Base-by-base conservation (phyloP, 164 flowering plant species). In the Piper longum region DNA sequence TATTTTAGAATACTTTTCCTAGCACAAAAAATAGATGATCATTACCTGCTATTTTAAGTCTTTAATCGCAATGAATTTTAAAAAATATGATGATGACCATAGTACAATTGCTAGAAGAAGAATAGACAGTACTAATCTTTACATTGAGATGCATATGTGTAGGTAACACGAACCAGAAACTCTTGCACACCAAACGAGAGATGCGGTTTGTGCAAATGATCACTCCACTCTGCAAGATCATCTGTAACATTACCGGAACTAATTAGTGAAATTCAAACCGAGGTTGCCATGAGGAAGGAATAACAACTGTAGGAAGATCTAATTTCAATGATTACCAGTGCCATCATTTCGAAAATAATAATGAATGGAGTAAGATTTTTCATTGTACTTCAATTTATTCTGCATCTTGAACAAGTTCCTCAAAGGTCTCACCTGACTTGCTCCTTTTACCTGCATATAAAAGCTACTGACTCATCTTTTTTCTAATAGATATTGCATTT, bases 131-230 rank as follows among this genome's bases (percentile, higher is more conserved):
- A 59, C 26, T 52, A 17, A 48, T 18, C 52, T 60, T 66, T 54
- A 51, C 18, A 41, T 40, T 16, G 26, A 66, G 19, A 61, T 43
- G 54, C 17, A 62, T 48, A 64, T 19, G 56, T 5, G 4, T 60
- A 69, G 62, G 60, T 57, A 63, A 58, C 62, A 71, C 73, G 59
- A 78, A 91, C 97, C 93, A 95, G 68, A 76, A 95, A 95, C 17
- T 88, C 95, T 64, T 82, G 77, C 40, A 95, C 89, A 48, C 99
- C 99, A 78, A 91, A 91, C 62, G 85, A 85, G 52, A 88, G 75
- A 78, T 95, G 96, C 78, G 91, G 73, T 61, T 85, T 89, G 75
- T 90, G 95, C 72, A 79, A 75, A 60, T 58, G 70, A 61, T 65
- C 70, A 63, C 74, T 76, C 99, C 97, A 91, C 16, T 79, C 82